These are phyloP conservation scores for Linderniella brevidens DNA, from an alignment of 257 asterid species.

Conservation along the genomic window DNA sequence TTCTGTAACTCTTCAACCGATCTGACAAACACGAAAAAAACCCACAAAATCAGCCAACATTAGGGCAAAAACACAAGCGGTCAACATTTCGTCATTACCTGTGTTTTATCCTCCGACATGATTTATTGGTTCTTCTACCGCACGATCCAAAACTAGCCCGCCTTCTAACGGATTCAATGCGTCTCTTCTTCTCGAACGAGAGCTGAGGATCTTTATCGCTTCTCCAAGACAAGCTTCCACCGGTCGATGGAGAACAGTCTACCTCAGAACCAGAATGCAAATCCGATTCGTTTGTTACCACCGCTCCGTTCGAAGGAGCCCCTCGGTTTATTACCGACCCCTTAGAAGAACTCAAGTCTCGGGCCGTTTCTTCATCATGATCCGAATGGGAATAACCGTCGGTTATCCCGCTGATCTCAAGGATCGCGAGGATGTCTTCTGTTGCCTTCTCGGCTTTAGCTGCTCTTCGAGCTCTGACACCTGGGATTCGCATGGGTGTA, in stretches of 20 bases:
- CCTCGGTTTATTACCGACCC: constrained; percentile 18
- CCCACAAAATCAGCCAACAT: background rate
- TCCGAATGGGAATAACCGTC: constrained; percentile 67
- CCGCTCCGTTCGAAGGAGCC: constrained; percentile 18
- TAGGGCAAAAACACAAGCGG: background rate
- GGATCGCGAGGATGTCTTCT: constrained; percentile 55
- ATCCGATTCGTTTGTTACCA: constrained; percentile 31
- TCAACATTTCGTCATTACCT: constrained; percentile 57
- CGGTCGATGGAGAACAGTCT: constrained; percentile 56
- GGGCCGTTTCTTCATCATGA: constrained; percentile 23
- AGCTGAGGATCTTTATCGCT: constrained; percentile 41
- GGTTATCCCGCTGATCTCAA: constrained; percentile 51
- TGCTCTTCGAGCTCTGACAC: constrained; percentile 77
- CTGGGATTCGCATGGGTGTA: constrained; percentile 15
- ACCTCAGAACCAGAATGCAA: constrained; percentile 58
- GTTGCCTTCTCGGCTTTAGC: constrained; percentile 96
- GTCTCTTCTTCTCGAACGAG: constrained; percentile 38
- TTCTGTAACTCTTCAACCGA: constrained; percentile 29
- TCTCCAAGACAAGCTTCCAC: constrained; percentile 81
- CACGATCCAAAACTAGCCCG: constrained; percentile 39
- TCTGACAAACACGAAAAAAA: constrained; percentile 22
- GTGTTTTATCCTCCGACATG: constrained; percentile 73
- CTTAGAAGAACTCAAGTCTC: constrained; percentile 20
- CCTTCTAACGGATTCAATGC: constrained; percentile 40
- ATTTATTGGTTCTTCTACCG: constrained; percentile 58